Base-by-base conservation (phyloP, 2,329 filamentous ascomycete species). In the Aspergillus proliferans region DNA sequence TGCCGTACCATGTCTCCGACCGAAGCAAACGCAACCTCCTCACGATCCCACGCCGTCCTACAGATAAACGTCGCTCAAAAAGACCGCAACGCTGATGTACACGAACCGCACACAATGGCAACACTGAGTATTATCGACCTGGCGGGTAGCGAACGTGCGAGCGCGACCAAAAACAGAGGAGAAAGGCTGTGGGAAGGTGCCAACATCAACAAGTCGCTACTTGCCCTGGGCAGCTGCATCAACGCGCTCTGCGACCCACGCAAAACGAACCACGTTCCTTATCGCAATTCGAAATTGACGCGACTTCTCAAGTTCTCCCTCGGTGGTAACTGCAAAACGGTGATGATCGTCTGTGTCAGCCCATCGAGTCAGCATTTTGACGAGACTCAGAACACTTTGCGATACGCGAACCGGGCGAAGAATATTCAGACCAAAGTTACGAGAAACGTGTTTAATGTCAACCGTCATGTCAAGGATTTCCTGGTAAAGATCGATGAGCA, bases 341-440 rank as follows among this genome's bases (percentile, higher is more conserved):
- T 98, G 67, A 98, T 98, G 93, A 97, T 98, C 68, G 93, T 98
- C 22, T 98, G 93, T 63, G 88, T 98, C 47, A 96, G 91, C 59
- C 93, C 93, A 1, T 96, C 90, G 1, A 97, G 93, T 63, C 87
- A 88, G 4, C 93, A 98, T 71, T 98, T 93, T 60, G 93, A 98
- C 68, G 93, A 98, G 72, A 96, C 92, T 0, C 93, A 98, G 63
- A 98, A 98, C 69, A 98, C 93, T 0, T 78, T 98, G 15, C 87
- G 94, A 60, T 98, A 98, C 64, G 93, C 93, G 45, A 97, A 98
- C 70, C 82, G 93, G 58, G 93, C 93, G 51, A 98, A 98, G 81
- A 98, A 98, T 64, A 98, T 98, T 65, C 94, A 97, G 74, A 98
- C 93, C 51, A 98, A 98, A 78, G 90, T 96, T 49, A 96, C 93